Evolutionary conservation across 208 protist species (phyloP).

Genomic region (Blechomonas ayalai): DNA sequence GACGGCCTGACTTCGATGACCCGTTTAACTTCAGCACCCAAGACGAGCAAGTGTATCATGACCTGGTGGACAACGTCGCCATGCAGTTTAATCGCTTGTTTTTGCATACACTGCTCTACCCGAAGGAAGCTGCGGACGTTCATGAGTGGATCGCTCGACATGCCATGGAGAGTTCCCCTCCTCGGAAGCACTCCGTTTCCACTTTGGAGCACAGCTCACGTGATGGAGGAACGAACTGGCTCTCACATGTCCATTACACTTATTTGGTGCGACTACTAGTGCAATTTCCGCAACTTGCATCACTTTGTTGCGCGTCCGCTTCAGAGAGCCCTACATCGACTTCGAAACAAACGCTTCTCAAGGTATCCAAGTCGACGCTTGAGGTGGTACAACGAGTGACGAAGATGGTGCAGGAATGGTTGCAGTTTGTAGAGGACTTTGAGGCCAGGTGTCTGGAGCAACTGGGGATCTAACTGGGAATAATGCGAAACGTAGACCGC

Average conservation of each 20-base stretch:
- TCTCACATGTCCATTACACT: slow-evolving; percentile 36
- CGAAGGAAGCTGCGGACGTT: slow-evolving; percentile 52
- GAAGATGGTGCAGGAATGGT: slow-evolving; percentile 53
- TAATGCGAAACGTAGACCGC: no score
- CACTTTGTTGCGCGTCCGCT: slow-evolving; percentile 40
- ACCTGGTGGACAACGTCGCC: slow-evolving; percentile 34
- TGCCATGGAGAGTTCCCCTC: background rate
- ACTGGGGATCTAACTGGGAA: no score
- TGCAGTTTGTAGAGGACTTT: slow-evolving; percentile 47
- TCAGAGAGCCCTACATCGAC: background rate
- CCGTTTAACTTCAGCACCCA: slow-evolving; percentile 53
- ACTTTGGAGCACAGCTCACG: background rate
- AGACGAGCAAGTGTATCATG: slow-evolving; percentile 60
- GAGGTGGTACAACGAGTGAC: slow-evolving; percentile 54
- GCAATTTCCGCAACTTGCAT: slow-evolving; percentile 75
- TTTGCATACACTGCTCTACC: slow-evolving; percentile 55
- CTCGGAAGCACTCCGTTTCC: background rate
- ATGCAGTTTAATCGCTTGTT: slow-evolving; percentile 52
- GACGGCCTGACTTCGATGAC: slow-evolving; percentile 45
- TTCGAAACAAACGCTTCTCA: slow-evolving; percentile 11
- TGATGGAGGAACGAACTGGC: slow-evolving; percentile 6
- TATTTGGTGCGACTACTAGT: slow-evolving; percentile 80
- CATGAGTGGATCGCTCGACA: slow-evolving; percentile 33
- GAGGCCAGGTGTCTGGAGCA: slow-evolving; percentile 23
- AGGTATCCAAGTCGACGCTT: slow-evolving; percentile 38